These are phyloP conservation scores for Aspergillus sp. DNA, from an alignment of 2,329 filamentous ascomycete genomes.

Conservation along the genomic window DNA sequence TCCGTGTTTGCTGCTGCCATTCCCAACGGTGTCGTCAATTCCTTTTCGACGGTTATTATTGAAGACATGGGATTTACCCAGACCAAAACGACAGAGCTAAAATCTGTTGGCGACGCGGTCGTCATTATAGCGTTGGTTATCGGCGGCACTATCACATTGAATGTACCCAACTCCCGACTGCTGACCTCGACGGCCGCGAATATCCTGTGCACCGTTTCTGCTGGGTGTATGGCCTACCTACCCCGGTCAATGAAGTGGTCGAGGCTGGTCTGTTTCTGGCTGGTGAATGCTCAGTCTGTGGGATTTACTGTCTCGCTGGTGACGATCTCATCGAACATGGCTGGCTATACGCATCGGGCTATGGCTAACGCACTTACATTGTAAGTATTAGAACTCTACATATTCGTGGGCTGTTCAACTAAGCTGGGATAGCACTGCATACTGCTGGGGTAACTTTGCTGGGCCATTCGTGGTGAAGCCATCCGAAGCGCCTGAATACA, in stretches of 20 bases:
- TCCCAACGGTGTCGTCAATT: constrained; percentile 37
- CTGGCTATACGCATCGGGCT: constrained; percentile 37
- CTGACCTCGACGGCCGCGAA: constrained; percentile 33
- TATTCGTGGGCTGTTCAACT: no score
- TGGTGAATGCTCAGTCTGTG: constrained; percentile 39
- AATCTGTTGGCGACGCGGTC: background rate
- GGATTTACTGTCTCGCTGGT: constrained; percentile 38
- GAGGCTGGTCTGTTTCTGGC: constrained; percentile 38
- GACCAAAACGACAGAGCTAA: constrained; percentile 29
- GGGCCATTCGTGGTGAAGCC: constrained; percentile 40
- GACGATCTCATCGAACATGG: constrained; percentile 40
- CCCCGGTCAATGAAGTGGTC: constrained; percentile 35
- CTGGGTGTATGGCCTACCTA: constrained; percentile 36
- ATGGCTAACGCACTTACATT: constrained; percentile 38
- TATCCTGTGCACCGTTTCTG: constrained; percentile 36
- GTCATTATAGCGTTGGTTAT: background rate
- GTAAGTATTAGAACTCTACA: background rate
- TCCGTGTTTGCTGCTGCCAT: constrained; percentile 27
- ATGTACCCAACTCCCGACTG: constrained; percentile 12
- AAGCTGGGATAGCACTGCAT: constrained; percentile 26
- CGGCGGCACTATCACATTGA: background rate
- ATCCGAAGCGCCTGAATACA: constrained; percentile 29
- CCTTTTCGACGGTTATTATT: constrained; percentile 39
- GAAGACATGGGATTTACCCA: constrained; percentile 36
- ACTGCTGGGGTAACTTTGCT: constrained; percentile 43